Percentiles rank a stretch among this genome's conserved stretches.
phyloP scores from a whole-genome alignment of 371 early-diverging fungal species.

The Mucor circinelloides region DNA sequence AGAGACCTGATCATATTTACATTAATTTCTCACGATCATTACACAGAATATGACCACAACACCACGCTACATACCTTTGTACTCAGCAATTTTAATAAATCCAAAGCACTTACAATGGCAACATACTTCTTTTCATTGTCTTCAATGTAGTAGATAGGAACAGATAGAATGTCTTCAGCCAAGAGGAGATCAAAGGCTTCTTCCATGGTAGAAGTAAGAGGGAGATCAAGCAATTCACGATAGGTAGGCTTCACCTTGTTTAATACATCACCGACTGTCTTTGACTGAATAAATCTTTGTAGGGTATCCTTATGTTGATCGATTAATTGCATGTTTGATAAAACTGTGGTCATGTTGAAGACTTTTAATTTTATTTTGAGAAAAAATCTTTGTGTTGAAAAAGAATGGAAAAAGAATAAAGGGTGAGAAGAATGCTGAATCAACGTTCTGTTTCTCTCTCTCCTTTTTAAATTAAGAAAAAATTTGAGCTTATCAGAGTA shows the following conservation, averaged over 20 bases:
- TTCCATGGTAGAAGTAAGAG: slow-evolving; percentile 57
- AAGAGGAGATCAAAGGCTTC: slow-evolving; percentile 60
- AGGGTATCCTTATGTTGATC: slow-evolving; percentile 5
- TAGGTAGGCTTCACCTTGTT: slow-evolving; percentile 37
- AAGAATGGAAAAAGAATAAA: slow-evolving; percentile 4
- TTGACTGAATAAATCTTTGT: slow-evolving; percentile 45
- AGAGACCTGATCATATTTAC: slow-evolving; percentile 18
- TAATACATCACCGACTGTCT: slow-evolving; percentile 52
- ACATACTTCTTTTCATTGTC: slow-evolving; percentile 42
- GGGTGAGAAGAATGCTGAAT: not conserved
- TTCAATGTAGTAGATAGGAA: slow-evolving; percentile 55
- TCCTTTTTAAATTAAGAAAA: not conserved
- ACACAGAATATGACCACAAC: not conserved
- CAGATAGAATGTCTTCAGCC: slow-evolving; percentile 58
- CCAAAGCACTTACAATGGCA: slow-evolving; percentile 59
- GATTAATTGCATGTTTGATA: slow-evolving; percentile 3
- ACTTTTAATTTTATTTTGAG: not conserved
- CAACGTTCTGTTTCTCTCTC: not conserved
- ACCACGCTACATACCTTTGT: slow-evolving; percentile 31
- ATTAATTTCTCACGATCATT: slow-evolving; percentile 26
- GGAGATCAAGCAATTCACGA: slow-evolving; percentile 55
- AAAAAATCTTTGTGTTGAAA: slow-evolving; percentile 6
- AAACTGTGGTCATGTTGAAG: slow-evolving; percentile 35
- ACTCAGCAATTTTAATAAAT: slow-evolving; percentile 51
- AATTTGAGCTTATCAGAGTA: not conserved